Percentiles rank a stretch among this genome's conserved stretches.
phyloP scores from a whole-genome alignment of 805 yeast species.

The Scheffersomyces spartinae region DNA sequence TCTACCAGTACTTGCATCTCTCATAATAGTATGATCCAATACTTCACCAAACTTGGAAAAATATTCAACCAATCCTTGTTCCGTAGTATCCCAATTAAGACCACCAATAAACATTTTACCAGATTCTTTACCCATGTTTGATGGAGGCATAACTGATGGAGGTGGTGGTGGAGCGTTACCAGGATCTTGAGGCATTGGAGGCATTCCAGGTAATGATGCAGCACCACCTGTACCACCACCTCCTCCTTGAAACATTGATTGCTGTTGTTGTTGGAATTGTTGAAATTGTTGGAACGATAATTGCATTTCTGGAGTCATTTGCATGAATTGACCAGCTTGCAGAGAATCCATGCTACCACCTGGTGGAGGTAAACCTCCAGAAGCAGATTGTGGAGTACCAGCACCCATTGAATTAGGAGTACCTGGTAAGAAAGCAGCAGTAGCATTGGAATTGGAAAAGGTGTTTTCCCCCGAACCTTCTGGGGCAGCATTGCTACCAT shows the following conservation, averaged over 20 bases:
- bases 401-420: conserved; percentile 1
- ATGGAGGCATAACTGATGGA: conserved; percentile 11
- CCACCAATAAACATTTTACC: conserved; percentile 97
- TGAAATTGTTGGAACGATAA: conserved; percentile 7
- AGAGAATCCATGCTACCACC: no score
- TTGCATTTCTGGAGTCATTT: conserved; percentile 6
- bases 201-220: conserved; percentile 11
- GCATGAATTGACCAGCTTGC: conserved; percentile 3
- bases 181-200: conserved; percentile 8
- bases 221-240: no score
- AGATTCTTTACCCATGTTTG: conserved; percentile 41
- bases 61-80: conserved; percentile 71
- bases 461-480: no score
- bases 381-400: conserved; percentile 3
- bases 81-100: conserved; percentile 94
- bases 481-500: no score
- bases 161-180: conserved; percentile 8
- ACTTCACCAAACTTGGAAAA: conserved; percentile 86
- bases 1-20: conserved; percentile 75
- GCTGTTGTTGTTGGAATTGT: conserved; percentile 5
- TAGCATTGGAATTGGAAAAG: no score
- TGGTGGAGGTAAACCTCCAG: no score
- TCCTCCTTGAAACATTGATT: conserved; percentile 1
- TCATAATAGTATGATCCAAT: conserved; percentile 82
- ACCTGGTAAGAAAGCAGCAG: no score